Base-by-base conservation (phyloP, 106 monocot genomes). In the Dioscorea zingiberensis region DNA sequence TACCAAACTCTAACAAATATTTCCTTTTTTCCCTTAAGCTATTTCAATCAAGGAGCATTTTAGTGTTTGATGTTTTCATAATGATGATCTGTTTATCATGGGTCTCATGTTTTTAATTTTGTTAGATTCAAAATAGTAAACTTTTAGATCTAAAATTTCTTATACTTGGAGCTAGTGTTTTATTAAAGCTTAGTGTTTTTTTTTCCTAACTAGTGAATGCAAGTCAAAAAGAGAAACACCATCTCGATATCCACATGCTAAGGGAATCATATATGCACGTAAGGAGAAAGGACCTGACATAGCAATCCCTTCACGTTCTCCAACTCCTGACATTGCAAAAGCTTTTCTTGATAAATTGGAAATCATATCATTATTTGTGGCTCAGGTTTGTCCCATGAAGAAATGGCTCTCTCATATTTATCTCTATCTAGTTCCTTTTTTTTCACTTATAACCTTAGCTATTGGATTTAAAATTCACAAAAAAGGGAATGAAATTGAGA, bases 231-330 rank as follows among this genome's bases (percentile, higher is more conserved):
- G 79, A 72, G 95, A 88, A 62, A 81, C 71, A 71, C 95, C 95
- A 38, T 68, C 48, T 65, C 62, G 87, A 27, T 97, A 85, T 48
- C 80, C 80, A 69, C 80, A 97, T 58, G 88, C 91, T 12, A 81
- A 78, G 73, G 85, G 91, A 47, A 88, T 97, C 57, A 44, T 91
- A 29, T 71, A 73, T 70, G 91, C 95, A 4, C 76, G 91, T 21
- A 88, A 88, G 74, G 95, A 91, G 58, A 97, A 88, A 75, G 91
- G 88, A 60, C 70, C 91, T 61, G 79, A 79, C 66, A 38, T 91
- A 21, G 95, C 95, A 47, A 76, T 97, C 65, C 91, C 95, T 62
- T 97, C 95, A 27, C 80, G 91, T 29, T 97, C 95, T 30, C 88
- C 95, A 47, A 88, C 95, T 51, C 64, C 88, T 30, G 91, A 91